These are phyloP conservation scores for Panaeolus cyanescens DNA, from an alignment of 768 basidiomycete species.

Conservation along the genomic window DNA sequence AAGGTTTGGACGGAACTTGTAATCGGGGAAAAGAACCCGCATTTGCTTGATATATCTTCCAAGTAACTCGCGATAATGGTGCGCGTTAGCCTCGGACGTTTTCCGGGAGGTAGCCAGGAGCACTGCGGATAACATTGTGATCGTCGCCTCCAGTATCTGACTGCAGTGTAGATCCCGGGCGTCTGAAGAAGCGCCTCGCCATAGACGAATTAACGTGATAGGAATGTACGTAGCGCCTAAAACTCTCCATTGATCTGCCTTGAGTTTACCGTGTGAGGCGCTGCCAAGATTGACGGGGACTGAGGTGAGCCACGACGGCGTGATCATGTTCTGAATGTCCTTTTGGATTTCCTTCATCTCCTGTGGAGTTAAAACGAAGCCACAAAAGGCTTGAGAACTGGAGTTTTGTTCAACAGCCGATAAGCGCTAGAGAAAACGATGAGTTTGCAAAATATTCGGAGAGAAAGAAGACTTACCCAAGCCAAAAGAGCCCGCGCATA, in stretches of 20 bases:
- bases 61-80: background rate
- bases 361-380: slow-evolving; percentile 4
- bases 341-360: slow-evolving; percentile 21
- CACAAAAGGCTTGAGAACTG: background rate
- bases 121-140: slow-evolving; percentile 17
- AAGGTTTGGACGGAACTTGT: slow-evolving; percentile 32
- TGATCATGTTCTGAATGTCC: no score
- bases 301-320: slow-evolving; percentile 25
- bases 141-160: slow-evolving; percentile 24
- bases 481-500: background rate
- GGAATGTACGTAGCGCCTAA: slow-evolving; percentile 33
- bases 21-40: slow-evolving; percentile 29
- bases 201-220: slow-evolving; percentile 32
- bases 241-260: slow-evolving; percentile 38
- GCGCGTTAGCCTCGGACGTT: slow-evolving; percentile 8
- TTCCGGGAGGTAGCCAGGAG: slow-evolving; percentile 21
- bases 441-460: no score
- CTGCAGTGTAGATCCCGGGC: slow-evolving; percentile 22
- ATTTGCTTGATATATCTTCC: slow-evolving; percentile 29
- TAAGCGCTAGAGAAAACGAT: no score
- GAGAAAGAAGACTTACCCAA: slow-evolving; percentile 1
- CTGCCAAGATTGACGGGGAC: slow-evolving; percentile 21
- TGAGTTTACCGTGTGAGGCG: slow-evolving; percentile 27
- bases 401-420: background rate
- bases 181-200: slow-evolving; percentile 20